These are phyloP conservation scores for Mycena maculata DNA, from an alignment of 768 basidiomycete genomes.

Conservation along the genomic window DNA sequence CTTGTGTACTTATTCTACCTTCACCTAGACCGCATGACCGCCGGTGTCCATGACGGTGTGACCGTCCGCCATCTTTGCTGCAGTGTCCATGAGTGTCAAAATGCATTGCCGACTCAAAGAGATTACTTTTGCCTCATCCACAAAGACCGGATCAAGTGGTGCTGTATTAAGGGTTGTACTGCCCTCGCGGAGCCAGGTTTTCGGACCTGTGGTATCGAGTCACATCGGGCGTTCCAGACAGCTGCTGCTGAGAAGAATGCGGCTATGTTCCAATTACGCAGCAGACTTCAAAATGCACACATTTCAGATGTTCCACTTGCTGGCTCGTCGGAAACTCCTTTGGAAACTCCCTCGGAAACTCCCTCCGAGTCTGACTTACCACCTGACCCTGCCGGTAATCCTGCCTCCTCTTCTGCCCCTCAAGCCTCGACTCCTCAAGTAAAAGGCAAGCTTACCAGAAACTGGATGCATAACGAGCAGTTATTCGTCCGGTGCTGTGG, in stretches of 20 bases:
- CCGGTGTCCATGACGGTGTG: slow-evolving; percentile 15
- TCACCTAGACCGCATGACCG: slow-evolving; percentile 13
- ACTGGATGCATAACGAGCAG: slow-evolving; percentile 38
- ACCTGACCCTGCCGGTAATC: no score
- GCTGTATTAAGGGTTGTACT: background rate
- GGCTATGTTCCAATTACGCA: slow-evolving; percentile 10
- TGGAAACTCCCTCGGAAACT: no score
- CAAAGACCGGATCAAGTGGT: background rate
- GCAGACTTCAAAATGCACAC: background rate
- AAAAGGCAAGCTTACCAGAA: slow-evolving; percentile 20
- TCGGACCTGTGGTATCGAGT: background rate
- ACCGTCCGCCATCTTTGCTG: background rate
- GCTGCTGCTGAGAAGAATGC: background rate
- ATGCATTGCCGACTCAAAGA: background rate
- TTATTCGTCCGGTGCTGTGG: slow-evolving; percentile 38
- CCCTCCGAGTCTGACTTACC: no score
- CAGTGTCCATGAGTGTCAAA: slow-evolving; percentile 1
- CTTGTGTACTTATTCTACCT: no score
- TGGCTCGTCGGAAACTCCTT: no score
- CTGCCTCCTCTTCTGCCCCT: no score
- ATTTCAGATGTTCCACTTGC: background rate
- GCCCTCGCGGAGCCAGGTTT: background rate
- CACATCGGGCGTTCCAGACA: background rate
- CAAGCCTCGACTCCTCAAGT: background rate
- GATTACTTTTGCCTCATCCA: background rate